Base-by-base conservation (phyloP, 1,284 basidiomycete species). In the Gastroboletus turbinatus region DNA sequence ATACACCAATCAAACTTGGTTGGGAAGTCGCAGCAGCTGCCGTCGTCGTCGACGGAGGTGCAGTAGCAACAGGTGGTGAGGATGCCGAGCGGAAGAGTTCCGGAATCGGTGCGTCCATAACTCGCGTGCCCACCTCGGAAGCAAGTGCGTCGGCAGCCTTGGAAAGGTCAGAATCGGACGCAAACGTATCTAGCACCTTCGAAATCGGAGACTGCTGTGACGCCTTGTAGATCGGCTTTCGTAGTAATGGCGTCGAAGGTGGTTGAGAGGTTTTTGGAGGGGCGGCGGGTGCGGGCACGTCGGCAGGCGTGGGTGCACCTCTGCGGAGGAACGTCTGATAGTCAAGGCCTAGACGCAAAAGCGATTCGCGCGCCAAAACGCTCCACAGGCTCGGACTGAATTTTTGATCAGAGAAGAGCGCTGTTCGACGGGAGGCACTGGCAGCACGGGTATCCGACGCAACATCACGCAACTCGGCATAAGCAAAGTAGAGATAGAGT, bases 341-440 rank as follows among this genome's bases (percentile, higher is more conserved):
- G 65, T 92, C 88, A 1, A 75, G 70, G 6, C 85, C 88, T 2
- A 93, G 75, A 10, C 80, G 70, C 7, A 85, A 60, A 3, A 92
- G 76, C 23, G 82, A 78, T 52, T 84, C 82, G 4, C 87, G 77
- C 14, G 78, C 76, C 25, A 90, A 73, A 4, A 77, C 77, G 30
- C 74, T 75, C 88, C 90, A 92, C 5, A 88, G 67, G 52, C 74
- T 83, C 0, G 85, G 85, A 25, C 76, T 79, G 45, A 82, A 80
- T 62, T 85, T 88, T 65, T 88, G 85, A 63, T 92, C 88, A 1
- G 77, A 78, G 64, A 91, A 91, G 1, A 92, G 69, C 0, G 80
- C 78, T 1, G 78, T 75, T 8, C 89, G 78, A 35, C 77, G 75
- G 0, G 76, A 64, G 14, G 72, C 67, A 0, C 77, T 78, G 5